Percentiles rank a stretch among this genome's conserved stretches.
Conservation (phyloP, 805 yeast species). For the Myxozyma lipomycoides region DNA sequence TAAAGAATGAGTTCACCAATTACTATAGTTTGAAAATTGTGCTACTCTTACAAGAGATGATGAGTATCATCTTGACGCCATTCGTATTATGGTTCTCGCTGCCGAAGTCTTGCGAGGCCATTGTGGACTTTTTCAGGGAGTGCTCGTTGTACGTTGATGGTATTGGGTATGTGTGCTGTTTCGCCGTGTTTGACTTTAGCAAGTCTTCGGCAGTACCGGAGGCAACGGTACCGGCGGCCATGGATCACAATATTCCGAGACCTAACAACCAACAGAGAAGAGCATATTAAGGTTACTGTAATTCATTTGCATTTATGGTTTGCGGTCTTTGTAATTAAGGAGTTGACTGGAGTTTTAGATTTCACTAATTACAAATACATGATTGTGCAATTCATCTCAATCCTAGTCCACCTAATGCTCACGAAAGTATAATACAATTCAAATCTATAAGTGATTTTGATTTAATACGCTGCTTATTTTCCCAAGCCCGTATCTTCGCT, state of each 20-base stretch:
- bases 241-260: too few relatives aligned
- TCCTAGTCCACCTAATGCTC: too few relatives aligned
- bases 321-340: background rate
- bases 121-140: constrained; percentile 88
- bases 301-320: too few relatives aligned
- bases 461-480: constrained; percentile 2
- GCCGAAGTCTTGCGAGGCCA: constrained; percentile 65
- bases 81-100: constrained; percentile 82
- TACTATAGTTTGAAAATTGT: constrained; percentile 70
- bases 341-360: background rate
- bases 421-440: constrained; percentile 10
- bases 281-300: too few relatives aligned
- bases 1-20: constrained; percentile 75
- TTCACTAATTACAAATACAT: background rate
- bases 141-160: constrained; percentile 90
- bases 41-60: constrained; percentile 68
- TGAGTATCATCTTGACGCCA: constrained; percentile 81
- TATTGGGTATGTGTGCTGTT: constrained; percentile 87
- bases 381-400: too few relatives aligned
- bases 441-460: constrained; percentile 15
- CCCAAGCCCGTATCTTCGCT: constrained; percentile 13
- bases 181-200: constrained; percentile 86
- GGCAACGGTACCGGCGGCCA: too few relatives aligned
- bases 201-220: too few relatives aligned
- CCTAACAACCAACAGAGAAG: too few relatives aligned